Percentiles rank a stretch among this genome's conserved stretches.
Conservation (phyloP, 306 rosid genomes). For the Elaeagnus macrophylla region DNA sequence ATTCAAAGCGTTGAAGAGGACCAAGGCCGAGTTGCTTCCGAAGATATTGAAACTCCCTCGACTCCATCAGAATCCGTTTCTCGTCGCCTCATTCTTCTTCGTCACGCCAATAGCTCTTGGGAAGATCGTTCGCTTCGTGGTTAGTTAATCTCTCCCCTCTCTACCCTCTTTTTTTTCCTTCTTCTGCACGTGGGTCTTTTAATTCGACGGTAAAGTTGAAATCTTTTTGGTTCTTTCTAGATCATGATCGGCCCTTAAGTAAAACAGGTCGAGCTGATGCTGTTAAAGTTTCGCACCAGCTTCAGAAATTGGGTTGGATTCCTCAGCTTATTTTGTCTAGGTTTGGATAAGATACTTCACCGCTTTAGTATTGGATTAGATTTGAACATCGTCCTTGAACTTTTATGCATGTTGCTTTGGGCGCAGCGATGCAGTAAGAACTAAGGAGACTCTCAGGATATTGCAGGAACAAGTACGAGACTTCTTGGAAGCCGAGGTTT, state of each 20-base stretch:
- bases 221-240: slow-evolving; percentile 27
- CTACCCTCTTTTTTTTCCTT: background rate
- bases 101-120: slow-evolving; percentile 79
- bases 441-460: slow-evolving; percentile 73
- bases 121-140: slow-evolving; percentile 65
- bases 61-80: slow-evolving; percentile 35
- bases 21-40: slow-evolving; percentile 23
- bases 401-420: slow-evolving; percentile 18
- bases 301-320: slow-evolving; percentile 79
- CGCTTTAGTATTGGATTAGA: background rate
- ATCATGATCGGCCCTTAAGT: slow-evolving; percentile 93
- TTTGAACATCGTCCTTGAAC: background rate
- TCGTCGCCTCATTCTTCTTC: slow-evolving; percentile 93
- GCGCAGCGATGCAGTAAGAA: slow-evolving; percentile 69
- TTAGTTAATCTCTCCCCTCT: background rate
- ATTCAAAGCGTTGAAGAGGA: slow-evolving; percentile 39
- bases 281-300: slow-evolving; percentile 51
- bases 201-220: slow-evolving; percentile 1
- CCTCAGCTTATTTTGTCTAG: slow-evolving; percentile 89
- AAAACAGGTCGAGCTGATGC: slow-evolving; percentile 72
- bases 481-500: slow-evolving; percentile 71
- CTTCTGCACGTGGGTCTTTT: background rate
- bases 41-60: slow-evolving; percentile 24
- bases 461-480: slow-evolving; percentile 75
- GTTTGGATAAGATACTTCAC: slow-evolving; percentile 22